phyloP scores from a whole-genome alignment of 345 rosid species.

The Bruguiera parviflora region DNA sequence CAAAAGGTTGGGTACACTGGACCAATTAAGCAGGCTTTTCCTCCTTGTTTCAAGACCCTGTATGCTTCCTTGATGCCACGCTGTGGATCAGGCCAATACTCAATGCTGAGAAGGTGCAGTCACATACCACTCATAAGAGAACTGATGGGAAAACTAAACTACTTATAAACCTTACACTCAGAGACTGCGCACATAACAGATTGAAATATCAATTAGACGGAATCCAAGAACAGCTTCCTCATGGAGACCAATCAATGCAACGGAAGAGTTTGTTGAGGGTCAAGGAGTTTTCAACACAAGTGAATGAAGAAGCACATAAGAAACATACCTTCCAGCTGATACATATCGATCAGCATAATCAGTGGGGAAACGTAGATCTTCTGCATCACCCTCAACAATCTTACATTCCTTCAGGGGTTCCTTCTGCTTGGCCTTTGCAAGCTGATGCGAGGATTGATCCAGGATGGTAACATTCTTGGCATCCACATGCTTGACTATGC shows the following conservation, averaged over 20 bases:
- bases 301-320: conserved; percentile 3
- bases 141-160: neutral
- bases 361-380: conserved; percentile 80
- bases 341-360: conserved; percentile 96
- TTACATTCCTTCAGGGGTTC: conserved; percentile 93
- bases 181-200: neutral
- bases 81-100: conserved; percentile 99
- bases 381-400: conserved; percentile 93
- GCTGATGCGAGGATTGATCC: conserved; percentile 99
- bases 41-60: conserved; percentile 87
- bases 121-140: conserved; percentile 14
- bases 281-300: neutral
- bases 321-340: conserved; percentile 84
- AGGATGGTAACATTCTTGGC: conserved; percentile 95
- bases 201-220: neutral
- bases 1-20: conserved; percentile 96
- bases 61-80: conserved; percentile 97
- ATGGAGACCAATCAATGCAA: no score
- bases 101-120: conserved; percentile 55
- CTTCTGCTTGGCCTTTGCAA: conserved; percentile 90
- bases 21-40: conserved; percentile 90
- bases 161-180: neutral
- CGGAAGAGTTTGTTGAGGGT: neutral
- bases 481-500: conserved; percentile 89
- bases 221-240: neutral